Base-by-base conservation (phyloP, 768 basidiomycete genomes). In the Neoboletus magnificus region DNA sequence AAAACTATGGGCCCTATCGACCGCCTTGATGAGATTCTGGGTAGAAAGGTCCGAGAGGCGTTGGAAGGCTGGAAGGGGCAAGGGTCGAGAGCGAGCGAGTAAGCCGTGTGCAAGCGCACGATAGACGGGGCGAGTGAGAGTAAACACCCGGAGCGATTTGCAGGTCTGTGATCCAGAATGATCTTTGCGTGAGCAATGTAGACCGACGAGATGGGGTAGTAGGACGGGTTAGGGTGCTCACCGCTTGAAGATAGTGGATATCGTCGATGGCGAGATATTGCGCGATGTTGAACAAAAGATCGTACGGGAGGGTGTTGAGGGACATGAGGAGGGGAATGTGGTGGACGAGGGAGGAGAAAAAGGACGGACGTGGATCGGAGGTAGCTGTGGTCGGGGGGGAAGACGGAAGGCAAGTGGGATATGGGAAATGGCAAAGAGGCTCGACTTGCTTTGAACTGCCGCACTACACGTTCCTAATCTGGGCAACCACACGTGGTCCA, bases 11-110 rank as follows among this genome's bases (percentile, higher is more conserved):
- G 87, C 87, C 50, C 82, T 82, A 62, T 83, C 80, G 22, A 89
- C 86, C 0, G 83, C 79, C 6, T 74, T 76, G 58, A 86, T 80
- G 30, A 89, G 83, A 50, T 81, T 78, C 36, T 76, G 74, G 3
- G 84, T 86, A 4, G 80, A 76, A 1, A 89, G 81, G 65, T 89
- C 87, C 6, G 81, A 76, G 41, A 88, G 75, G 23, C 83, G 81
- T 58, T 85, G 83, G 61, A 89, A 89, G 23, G 86, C 87, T 35
- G 81, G 80, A 36, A 89, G 74, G 3, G 87, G 87, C 12, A 89
- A 70, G 0, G 87, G 82, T 5, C 87, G 80, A 63, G 87, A 88
- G 55, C 85, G 77, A 7, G 79, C 77, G 4, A 89, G 80, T 16
- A 89, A 74, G 58, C 79, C 77, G 49, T 78, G 75, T 12, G 87